phyloP scores from a whole-genome alignment of 2,329 filamentous ascomycete genomes.

The Neofusicoccum ribis region DNA sequence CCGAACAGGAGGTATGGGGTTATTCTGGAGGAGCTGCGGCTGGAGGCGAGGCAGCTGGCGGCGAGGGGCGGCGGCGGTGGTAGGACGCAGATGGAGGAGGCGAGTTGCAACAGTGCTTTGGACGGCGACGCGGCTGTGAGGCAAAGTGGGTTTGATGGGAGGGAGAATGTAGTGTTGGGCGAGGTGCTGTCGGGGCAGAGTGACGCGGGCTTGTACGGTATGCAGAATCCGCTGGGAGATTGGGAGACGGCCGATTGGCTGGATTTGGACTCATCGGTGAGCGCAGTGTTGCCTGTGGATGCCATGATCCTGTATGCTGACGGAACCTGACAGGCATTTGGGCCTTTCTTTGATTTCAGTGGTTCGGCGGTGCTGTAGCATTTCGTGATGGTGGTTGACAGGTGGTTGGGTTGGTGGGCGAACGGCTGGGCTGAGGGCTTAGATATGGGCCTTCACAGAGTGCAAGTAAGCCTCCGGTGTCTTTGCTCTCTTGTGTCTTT shows the following conservation, averaged over 20 bases:
- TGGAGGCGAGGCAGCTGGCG: slow-evolving; percentile 38
- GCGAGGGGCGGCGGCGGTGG: slow-evolving; percentile 19
- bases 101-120: no score
- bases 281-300: neutral
- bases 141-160: no score
- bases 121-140: no score
- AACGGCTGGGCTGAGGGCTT: no score
- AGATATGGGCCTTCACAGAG: no score
- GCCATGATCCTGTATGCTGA: slow-evolving; percentile 18
- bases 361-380: neutral
- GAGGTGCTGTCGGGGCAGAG: slow-evolving; percentile 17
- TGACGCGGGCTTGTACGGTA: slow-evolving; percentile 22
- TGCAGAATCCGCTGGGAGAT: slow-evolving; percentile 29
- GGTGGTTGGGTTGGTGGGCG: no score
- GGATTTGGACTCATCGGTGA: slow-evolving; percentile 35
- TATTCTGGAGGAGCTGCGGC: slow-evolving; percentile 48
- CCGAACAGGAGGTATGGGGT: slow-evolving; percentile 51
- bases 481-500: no score
- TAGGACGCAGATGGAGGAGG: no score
- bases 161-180: neutral
- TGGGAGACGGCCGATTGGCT: slow-evolving; percentile 39
- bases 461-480: no score
- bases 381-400: no score
- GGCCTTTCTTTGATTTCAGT: neutral
- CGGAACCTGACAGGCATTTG: neutral